These are phyloP conservation scores for Leccinellum rugosiceps DNA, from an alignment of 768 basidiomycete species.

Conservation along the genomic window DNA sequence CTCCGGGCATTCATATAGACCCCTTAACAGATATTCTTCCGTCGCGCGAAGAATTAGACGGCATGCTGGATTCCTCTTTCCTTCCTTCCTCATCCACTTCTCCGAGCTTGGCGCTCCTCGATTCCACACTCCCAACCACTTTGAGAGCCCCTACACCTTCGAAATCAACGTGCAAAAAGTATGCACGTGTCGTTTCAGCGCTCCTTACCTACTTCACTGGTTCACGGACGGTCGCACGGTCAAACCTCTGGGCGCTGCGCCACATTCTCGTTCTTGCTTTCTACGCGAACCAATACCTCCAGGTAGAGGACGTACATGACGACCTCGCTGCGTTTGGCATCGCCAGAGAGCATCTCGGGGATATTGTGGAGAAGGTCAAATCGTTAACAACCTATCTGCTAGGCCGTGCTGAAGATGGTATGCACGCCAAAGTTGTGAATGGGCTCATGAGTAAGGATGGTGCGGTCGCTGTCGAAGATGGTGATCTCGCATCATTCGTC, in stretches of 20 bases:
- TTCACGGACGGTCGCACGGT: conserved; percentile 58
- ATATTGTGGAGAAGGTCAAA: conserved; percentile 43
- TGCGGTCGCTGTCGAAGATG: conserved; percentile 18
- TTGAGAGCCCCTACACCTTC: conserved; percentile 19
- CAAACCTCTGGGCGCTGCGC: conserved; percentile 62
- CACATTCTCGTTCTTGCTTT: conserved; percentile 64
- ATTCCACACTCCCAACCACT: conserved; percentile 53
- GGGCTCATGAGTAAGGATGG: conserved; percentile 30
- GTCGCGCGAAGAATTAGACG: conserved; percentile 41
- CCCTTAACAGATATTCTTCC: conserved; percentile 54
- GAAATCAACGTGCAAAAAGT: conserved; percentile 31
- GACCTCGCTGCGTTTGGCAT: conserved; percentile 40
- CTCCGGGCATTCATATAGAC: conserved; percentile 38
- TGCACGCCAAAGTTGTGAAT: conserved; percentile 46
- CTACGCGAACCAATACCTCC: conserved; percentile 60
- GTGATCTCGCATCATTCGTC: conserved; percentile 28
- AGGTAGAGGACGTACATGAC: conserved; percentile 47
- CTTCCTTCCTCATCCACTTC: conserved; percentile 48
- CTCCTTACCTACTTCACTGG: conserved; percentile 52
- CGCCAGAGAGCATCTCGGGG: conserved; percentile 28
- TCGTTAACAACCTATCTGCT: conserved; percentile 65
- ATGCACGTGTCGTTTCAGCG: conserved; percentile 59
- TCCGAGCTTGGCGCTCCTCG: conserved; percentile 55
- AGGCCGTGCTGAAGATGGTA: conserved; percentile 41
- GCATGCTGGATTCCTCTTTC: conserved; percentile 37